phyloP scores from a whole-genome alignment of 805 yeast species.

The Spathaspora gorwiae region DNA sequence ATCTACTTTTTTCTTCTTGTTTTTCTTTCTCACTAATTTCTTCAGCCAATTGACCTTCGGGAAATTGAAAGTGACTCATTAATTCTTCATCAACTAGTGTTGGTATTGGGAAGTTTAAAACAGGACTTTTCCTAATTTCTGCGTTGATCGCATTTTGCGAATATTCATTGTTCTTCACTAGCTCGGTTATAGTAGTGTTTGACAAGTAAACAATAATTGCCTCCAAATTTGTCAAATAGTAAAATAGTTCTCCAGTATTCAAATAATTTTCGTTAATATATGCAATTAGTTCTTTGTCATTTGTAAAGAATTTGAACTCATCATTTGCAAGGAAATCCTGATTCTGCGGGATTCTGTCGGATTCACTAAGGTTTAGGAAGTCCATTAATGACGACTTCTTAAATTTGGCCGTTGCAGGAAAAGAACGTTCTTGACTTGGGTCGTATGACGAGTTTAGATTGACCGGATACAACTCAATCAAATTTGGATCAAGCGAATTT shows the following conservation, averaged over 20 bases:
- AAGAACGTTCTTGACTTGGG: conserved; percentile 12
- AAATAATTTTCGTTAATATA: conserved; percentile 23
- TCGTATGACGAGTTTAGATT: conserved; percentile 18
- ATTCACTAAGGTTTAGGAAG: conserved; percentile 21
- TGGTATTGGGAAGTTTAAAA: conserved; percentile 20
- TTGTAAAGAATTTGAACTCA: conserved; percentile 19
- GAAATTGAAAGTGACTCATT: conserved; percentile 23
- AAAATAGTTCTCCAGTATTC: conserved; percentile 36
- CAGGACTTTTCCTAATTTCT: conserved; percentile 7
- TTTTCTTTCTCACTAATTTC: conserved; percentile 10
- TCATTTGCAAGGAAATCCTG: conserved; percentile 6
- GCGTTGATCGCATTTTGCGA: neutral
- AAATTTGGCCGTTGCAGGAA: conserved; percentile 1
- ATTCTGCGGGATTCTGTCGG: conserved; percentile 11
- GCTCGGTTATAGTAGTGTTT: conserved; percentile 30
- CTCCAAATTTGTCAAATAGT: conserved; percentile 39
- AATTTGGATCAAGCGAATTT: conserved; percentile 29
- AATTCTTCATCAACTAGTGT: conserved; percentile 29
- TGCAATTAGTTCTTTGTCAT: conserved; percentile 27
- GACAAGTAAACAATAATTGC: conserved; percentile 36
- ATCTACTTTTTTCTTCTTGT: conserved; percentile 14
- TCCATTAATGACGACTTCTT: conserved; percentile 22
- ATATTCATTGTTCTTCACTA: conserved; percentile 9
- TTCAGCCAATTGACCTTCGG: conserved; percentile 17
- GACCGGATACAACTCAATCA: conserved; percentile 17